phyloP scores from a whole-genome alignment of 169 alveolate species.

The Plasmodium cynomolgi region DNA sequence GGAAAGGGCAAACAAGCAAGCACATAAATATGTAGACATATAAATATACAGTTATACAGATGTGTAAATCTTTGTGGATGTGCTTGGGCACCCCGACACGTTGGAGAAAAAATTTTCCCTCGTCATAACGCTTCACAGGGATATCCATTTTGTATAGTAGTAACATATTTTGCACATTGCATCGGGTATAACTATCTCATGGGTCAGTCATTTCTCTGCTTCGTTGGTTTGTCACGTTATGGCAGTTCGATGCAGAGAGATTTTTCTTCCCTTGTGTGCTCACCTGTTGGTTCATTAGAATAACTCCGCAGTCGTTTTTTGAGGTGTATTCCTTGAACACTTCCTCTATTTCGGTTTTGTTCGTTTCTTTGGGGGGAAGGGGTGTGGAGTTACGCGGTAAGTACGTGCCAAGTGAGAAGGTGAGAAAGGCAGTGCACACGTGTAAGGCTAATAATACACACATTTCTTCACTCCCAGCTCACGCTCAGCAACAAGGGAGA shows the following conservation, averaged over 20 bases:
- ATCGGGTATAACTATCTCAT: neutral
- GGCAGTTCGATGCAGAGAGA: neutral
- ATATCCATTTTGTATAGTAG: neutral
- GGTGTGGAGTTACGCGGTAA: neutral
- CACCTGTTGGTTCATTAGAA: conserved; percentile 82
- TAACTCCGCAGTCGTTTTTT: conserved; percentile 81
- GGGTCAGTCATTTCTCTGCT: neutral
- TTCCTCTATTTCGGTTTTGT: conserved; percentile 82
- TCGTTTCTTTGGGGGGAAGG: conserved; percentile 72
- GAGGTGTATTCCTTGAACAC: conserved; percentile 80
- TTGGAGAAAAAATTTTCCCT: neutral
- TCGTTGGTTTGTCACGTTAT: neutral
- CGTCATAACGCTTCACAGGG: neutral
- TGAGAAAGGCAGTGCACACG: neutral
- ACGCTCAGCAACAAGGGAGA: neutral
- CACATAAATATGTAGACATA: neutral
- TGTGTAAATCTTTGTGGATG: neutral
- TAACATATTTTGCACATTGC: neutral
- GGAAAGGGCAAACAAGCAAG: neutral
- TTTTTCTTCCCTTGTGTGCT: conserved; percentile 10
- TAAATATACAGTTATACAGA: neutral
- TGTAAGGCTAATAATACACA: neutral
- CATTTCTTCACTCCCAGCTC: neutral
- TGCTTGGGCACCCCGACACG: neutral
- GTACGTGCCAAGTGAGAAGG: neutral